Conservation (phyloP, 306 rosid genomes). For the Sphenostylis stenocarpa region DNA sequence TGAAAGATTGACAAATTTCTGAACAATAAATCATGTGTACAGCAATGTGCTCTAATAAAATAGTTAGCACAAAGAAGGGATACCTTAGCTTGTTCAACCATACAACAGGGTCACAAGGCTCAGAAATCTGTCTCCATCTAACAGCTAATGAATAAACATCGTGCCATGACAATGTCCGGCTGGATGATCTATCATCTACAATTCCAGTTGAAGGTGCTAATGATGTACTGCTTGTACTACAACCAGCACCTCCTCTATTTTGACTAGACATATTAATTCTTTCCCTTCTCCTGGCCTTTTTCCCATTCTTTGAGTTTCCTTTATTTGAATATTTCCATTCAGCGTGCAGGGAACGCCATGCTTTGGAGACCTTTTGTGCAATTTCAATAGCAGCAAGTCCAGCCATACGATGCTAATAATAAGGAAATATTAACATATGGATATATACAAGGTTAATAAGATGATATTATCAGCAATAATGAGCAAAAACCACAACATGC, state of each 20-base stretch:
- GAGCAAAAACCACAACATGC: slow-evolving; percentile 5
- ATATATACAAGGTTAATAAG: neutral
- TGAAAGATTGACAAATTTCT: neutral
- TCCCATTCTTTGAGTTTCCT: slow-evolving; percentile 67
- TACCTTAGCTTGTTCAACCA: slow-evolving; percentile 97
- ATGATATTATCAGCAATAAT: slow-evolving; percentile 1
- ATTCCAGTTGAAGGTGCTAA: slow-evolving; percentile 56
- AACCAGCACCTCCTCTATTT: slow-evolving; percentile 97
- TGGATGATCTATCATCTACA: slow-evolving; percentile 66
- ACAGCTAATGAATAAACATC: slow-evolving; percentile 80
- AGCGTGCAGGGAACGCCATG: slow-evolving; percentile 78
- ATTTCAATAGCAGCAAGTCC: slow-evolving; percentile 96
- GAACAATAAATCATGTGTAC: slow-evolving; percentile 10
- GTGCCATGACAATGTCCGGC: slow-evolving; percentile 72
- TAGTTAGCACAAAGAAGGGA: slow-evolving; percentile 26
- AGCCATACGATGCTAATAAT: slow-evolving; percentile 96
- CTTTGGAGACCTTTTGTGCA: slow-evolving; percentile 94
- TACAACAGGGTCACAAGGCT: slow-evolving; percentile 92
- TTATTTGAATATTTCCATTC: slow-evolving; percentile 81
- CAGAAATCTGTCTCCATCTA: slow-evolving; percentile 92
- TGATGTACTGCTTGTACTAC: slow-evolving; percentile 76
- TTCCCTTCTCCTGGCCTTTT: slow-evolving; percentile 83
- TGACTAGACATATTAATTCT: slow-evolving; percentile 72
- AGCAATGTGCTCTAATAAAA: neutral
- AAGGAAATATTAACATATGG: slow-evolving; percentile 30